Conservation (phyloP, 129 eudicot genomes). For the Calendula officinalis region DNA sequence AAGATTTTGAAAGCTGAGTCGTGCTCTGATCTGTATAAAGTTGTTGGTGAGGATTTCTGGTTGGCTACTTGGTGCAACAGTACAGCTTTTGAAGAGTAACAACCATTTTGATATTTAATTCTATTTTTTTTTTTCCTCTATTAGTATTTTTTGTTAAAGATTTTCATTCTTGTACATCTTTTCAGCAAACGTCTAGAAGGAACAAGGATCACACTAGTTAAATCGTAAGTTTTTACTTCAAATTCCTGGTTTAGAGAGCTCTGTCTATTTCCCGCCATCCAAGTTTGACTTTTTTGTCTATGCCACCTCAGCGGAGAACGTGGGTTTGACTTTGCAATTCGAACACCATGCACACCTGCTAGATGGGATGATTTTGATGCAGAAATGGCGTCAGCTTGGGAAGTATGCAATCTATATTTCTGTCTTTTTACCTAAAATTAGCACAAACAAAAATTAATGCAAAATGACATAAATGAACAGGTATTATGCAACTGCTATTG, state of each 20-base stretch:
- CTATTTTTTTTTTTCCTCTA: neutral
- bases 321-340: slow-evolving; percentile 79
- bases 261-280: neutral
- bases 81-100: slow-evolving; percentile 78
- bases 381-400: slow-evolving; percentile 95
- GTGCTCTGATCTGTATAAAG: slow-evolving; percentile 75
- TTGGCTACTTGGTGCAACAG: slow-evolving; percentile 94
- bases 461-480: slow-evolving; percentile 36
- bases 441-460: no score
- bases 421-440: neutral
- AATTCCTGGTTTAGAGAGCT: neutral
- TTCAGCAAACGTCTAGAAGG: slow-evolving; percentile 88
- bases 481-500: slow-evolving; percentile 79
- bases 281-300: neutral
- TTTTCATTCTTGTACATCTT: neutral
- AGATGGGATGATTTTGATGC: slow-evolving; percentile 94
- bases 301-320: slow-evolving; percentile 56
- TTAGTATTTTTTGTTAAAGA: neutral
- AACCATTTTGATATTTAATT: neutral
- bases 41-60: slow-evolving; percentile 93
- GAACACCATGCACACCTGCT: slow-evolving; percentile 87
- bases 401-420: slow-evolving; percentile 41
- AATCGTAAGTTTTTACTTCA: slow-evolving; percentile 45
- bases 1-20: slow-evolving; percentile 75
- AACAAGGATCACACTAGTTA: slow-evolving; percentile 76